Percentiles rank a stretch among this genome's conserved stretches.
These are phyloP conservation scores for Pichia manshurica DNA, from an alignment of 805 yeast species.

Conservation along the genomic window DNA sequence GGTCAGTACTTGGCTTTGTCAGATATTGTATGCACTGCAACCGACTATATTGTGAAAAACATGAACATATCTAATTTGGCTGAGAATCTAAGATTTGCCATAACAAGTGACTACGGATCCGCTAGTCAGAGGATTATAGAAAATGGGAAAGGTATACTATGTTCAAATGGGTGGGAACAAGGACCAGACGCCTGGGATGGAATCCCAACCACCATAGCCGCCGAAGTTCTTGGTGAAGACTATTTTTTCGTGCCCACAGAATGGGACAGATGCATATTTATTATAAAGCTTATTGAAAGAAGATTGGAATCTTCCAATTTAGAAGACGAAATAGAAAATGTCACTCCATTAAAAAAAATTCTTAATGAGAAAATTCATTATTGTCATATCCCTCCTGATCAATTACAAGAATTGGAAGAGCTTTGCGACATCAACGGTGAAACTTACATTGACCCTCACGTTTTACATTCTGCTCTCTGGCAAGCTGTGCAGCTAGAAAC, in stretches of 20 bases:
- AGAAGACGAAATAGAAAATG: conserved; percentile 15
- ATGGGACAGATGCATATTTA: conserved; percentile 49
- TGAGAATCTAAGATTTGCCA: conserved; percentile 37
- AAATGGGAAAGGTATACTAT: conserved; percentile 40
- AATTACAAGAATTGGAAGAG: conserved; percentile 39
- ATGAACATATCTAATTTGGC: conserved; percentile 35
- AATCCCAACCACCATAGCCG: conserved; percentile 38
- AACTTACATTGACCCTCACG: conserved; percentile 34
- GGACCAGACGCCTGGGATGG: conserved; percentile 43
- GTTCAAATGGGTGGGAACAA: conserved; percentile 45
- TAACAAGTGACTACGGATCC: conserved; percentile 38
- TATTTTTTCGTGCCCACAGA: conserved; percentile 50
- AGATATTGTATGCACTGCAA: conserved; percentile 39
- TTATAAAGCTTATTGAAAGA: conserved; percentile 38
- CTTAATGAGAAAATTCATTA: conserved; percentile 40
- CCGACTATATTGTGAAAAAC: conserved; percentile 33
- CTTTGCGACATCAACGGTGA: conserved; percentile 32
- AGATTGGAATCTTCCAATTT: conserved; percentile 17
- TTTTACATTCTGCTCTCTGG: conserved; percentile 47
- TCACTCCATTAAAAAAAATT: conserved; percentile 26
- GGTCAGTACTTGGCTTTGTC: conserved; percentile 46
- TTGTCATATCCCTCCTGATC: conserved; percentile 45
- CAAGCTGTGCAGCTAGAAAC: conserved; percentile 39
- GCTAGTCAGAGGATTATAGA: conserved; percentile 42
- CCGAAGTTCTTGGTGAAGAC: conserved; percentile 42